phyloP scores from a whole-genome alignment of 129 eudicot species.

The Helichrysum umbraculigerum region DNA sequence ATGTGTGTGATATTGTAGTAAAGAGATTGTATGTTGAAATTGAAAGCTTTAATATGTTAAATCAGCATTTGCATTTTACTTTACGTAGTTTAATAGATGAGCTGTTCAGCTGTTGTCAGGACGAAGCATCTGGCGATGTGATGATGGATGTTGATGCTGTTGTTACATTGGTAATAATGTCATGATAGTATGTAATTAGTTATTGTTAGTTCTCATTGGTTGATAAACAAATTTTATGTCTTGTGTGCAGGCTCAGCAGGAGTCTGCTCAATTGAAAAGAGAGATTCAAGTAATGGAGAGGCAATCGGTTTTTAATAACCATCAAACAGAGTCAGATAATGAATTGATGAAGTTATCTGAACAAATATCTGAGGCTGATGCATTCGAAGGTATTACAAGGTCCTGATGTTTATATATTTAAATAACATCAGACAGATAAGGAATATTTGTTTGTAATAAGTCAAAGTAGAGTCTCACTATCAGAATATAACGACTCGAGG shows the following conservation, averaged over 20 bases:
- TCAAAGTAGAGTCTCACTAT: not conserved
- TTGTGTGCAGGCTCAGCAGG: conserved; percentile 55
- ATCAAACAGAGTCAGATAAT: conserved; percentile 44
- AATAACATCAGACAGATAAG: not conserved
- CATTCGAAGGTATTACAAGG: conserved; percentile 39
- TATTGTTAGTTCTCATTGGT: conserved; percentile 7
- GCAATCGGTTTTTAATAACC: conserved; percentile 51
- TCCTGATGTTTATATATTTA: not conserved
- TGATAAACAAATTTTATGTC: not conserved
- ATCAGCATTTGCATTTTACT: not conserved
- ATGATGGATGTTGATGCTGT: conserved; percentile 53
- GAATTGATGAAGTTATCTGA: conserved; percentile 59
- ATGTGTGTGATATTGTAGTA: not conserved
- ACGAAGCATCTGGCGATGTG: conserved; percentile 49
- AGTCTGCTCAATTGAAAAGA: conserved; percentile 59
- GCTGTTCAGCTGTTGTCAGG: conserved; percentile 40
- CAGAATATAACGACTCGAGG: not conserved
- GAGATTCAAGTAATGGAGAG: conserved; percentile 62
- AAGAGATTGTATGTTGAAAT: not conserved
- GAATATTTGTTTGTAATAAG: not conserved
- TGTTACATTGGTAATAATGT: conserved; percentile 56
- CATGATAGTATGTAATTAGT: not conserved
- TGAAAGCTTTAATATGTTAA: not conserved
- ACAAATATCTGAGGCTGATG: conserved; percentile 41
- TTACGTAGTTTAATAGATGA: not conserved